Evolutionary conservation across 805 yeast species (phyloP).

Genomic region (Candida ulmi): DNA sequence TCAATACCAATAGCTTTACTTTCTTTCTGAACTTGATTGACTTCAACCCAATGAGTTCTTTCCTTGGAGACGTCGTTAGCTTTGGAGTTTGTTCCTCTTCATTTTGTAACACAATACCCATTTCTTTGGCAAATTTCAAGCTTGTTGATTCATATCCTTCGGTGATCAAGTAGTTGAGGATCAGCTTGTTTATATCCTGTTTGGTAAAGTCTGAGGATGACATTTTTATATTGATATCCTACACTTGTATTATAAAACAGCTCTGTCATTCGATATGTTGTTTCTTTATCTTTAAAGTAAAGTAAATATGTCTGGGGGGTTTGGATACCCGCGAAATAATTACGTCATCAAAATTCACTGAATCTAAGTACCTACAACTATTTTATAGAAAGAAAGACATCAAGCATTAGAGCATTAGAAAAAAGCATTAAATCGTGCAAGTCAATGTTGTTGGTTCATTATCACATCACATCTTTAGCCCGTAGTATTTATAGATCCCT

Average conservation of each 20-base stretch:
- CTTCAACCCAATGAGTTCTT: slow-evolving; percentile 33
- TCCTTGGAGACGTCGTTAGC: background rate
- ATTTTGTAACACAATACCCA: slow-evolving; percentile 24
- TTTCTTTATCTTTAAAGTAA: too few relatives aligned
- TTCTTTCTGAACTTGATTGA: slow-evolving; percentile 47
- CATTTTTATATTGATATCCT: too few relatives aligned
- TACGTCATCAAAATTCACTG: too few relatives aligned
- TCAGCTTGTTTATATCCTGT: slow-evolving; percentile 27
- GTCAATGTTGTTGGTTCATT: too few relatives aligned
- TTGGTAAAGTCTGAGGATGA: background rate
- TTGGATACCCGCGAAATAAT: too few relatives aligned
- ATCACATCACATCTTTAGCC: slow-evolving; percentile 29
- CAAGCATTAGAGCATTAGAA: too few relatives aligned
- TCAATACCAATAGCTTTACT: slow-evolving; percentile 47
- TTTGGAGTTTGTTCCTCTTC: slow-evolving; percentile 6
- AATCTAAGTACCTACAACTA: too few relatives aligned
- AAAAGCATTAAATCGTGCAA: too few relatives aligned
- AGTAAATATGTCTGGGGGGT: too few relatives aligned
- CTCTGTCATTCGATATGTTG: too few relatives aligned
- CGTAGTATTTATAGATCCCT: slow-evolving; percentile 38
- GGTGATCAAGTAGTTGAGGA: slow-evolving; percentile 68
- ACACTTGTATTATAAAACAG: too few relatives aligned
- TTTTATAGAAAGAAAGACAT: too few relatives aligned
- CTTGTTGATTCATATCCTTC: slow-evolving; percentile 77
- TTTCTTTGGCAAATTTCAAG: slow-evolving; percentile 26